Percentiles rank a stretch among this genome's conserved stretches.
Conservation (phyloP, 2,329 filamentous ascomycete species). For the Hypoxylon sp. region DNA sequence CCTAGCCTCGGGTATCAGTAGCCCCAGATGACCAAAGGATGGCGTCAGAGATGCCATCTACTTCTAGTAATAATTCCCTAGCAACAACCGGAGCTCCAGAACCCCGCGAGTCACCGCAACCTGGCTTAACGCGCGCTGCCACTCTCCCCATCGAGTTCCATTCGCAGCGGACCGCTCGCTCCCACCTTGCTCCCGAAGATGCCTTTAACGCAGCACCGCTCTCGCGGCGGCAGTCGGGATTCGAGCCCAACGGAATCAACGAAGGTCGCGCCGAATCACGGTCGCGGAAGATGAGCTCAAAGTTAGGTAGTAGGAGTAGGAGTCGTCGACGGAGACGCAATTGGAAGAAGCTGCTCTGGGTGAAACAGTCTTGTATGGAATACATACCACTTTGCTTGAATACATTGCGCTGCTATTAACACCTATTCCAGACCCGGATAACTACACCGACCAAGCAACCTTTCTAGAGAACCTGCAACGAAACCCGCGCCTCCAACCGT, state of each 20-base stretch:
- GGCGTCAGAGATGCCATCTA: conserved; percentile 27
- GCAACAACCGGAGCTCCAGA: conserved; percentile 1
- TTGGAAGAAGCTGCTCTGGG: conserved; percentile 98
- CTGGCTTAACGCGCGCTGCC: conserved; percentile 56
- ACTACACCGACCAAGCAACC: conserved; percentile 96
- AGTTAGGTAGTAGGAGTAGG: conserved; percentile 70
- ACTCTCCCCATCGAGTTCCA: conserved; percentile 55
- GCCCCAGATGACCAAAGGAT: conserved; percentile 4
- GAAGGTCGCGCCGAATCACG: conserved; percentile 54
- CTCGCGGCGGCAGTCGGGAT: conserved; percentile 65
- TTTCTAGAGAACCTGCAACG: conserved; percentile 96
- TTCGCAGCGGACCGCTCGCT: conserved; percentile 67
- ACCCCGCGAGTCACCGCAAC: conserved; percentile 21
- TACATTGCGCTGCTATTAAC: conserved; percentile 39
- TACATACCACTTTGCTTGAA: neutral
- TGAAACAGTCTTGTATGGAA: conserved; percentile 86
- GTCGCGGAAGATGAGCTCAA: conserved; percentile 59
- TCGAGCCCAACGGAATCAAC: conserved; percentile 50
- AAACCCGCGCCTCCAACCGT: conserved; percentile 92
- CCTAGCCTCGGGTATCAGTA: conserved; percentile 8
- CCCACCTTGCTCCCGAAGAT: conserved; percentile 85
- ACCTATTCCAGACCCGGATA: conserved; percentile 81
- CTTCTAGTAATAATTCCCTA: conserved; percentile 19
- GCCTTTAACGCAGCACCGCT: conserved; percentile 77
- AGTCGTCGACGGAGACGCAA: conserved; percentile 77